Base-by-base conservation (phyloP, 768 basidiomycete species). In the Boletales sp. region DNA sequence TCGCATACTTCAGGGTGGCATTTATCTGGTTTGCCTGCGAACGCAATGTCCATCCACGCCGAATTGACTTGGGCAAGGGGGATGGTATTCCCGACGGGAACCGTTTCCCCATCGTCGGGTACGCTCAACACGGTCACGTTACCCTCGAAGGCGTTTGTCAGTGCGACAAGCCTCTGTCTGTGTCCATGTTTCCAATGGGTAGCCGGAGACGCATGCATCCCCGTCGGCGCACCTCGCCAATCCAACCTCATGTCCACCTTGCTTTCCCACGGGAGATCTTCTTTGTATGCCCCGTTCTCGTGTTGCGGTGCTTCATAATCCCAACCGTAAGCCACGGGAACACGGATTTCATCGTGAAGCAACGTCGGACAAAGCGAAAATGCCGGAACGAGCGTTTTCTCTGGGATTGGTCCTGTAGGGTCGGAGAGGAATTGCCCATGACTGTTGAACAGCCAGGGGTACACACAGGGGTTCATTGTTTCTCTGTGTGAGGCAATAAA, bases 201-300 rank as follows among this genome's bases (percentile, higher is more conserved):
- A 68, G 2, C 55, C 47, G 60, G 48, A 13, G 67, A 59, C 33
- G 78, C 74, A 45, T 57, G 69, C n/a, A 81, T 84, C 11, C 88
- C 89, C 0, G 88, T 89, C 38, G 81, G 86, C 36, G 79, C 79
- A 3, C 89, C 89, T 37, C 89, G 74, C 89, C 89, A 90, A 36
- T 81, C 71, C 14, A 89, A 56, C 5, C 79, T 70, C 52, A 84
- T 79, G 61, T 86, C 78, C 2, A 68, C 31, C 69, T 85, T 90
- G 32, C 78, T 72, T 14, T 82, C 78, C 80, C 84, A 92, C 0
- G 72, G 74, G 9, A 83, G 77, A 64, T 88, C 81, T 2, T 57
- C 63, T 55, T 83, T 71, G 15, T 49, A 62, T 3, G 61, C 62
- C 2, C 70, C 69, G 8, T 72, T 68, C 8, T 15, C 34, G 0